Conservation (phyloP, 2,329 filamentous ascomycete genomes). For the Proliferodiscus dingleyae region DNA sequence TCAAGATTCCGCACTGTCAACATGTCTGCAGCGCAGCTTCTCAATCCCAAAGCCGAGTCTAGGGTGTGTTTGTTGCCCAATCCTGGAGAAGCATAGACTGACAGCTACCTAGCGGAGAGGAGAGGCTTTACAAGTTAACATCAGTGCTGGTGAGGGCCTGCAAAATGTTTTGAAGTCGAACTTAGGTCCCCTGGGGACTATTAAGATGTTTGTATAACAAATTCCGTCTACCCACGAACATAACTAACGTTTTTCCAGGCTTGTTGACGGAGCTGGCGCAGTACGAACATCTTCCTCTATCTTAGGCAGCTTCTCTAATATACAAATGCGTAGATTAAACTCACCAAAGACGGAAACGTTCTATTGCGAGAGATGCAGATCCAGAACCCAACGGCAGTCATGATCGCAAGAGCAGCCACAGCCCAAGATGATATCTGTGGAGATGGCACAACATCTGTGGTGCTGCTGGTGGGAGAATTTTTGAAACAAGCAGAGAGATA, state of each 20-base stretch:
- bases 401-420: constrained; percentile 78
- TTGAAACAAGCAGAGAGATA: constrained; percentile 96
- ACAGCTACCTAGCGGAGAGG: constrained; percentile 70
- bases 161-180: constrained; percentile 96
- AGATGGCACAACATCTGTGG: constrained; percentile 95
- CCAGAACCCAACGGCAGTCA: constrained; percentile 94
- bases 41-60: constrained; percentile 98
- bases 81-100: constrained; percentile 26
- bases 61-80: constrained; percentile 57
- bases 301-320: constrained; percentile 21
- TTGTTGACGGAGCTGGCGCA: constrained; percentile 65
- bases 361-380: constrained; percentile 80
- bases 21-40: constrained; percentile 97
- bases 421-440: constrained; percentile 98
- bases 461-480: constrained; percentile 90
- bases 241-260: constrained; percentile 40
- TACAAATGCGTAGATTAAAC: constrained; percentile 67
- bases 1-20: constrained; percentile 21
- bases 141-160: constrained; percentile 88
- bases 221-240: background rate
- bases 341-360: constrained; percentile 98
- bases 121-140: constrained; percentile 96
- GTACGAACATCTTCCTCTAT: constrained; percentile 38
- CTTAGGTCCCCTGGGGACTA: constrained; percentile 84
- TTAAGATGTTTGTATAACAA: constrained; percentile 74